phyloP scores from a whole-genome alignment of 176 grass and related monocot species.

The Luzula sylvatica region DNA sequence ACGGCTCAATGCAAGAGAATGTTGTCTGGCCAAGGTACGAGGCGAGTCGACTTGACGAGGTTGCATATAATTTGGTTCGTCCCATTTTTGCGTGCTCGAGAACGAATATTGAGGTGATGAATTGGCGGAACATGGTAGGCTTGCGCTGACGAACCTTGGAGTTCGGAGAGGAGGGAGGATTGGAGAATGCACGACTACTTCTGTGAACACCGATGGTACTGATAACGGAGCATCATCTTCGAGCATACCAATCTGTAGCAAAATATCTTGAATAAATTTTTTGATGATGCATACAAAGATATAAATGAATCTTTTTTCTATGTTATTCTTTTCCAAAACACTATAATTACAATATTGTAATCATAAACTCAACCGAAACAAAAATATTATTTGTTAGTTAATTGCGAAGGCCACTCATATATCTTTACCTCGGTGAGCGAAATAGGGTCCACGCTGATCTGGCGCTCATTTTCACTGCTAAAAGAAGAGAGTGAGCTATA shows the following conservation, averaged over 20 bases:
- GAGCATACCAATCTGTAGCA: constrained; percentile 22
- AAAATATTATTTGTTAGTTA: no score
- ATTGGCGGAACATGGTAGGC: constrained; percentile 40
- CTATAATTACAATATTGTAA: no score
- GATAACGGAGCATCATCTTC: constrained; percentile 45
- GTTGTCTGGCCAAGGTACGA: constrained; percentile 37
- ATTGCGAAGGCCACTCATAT: no score
- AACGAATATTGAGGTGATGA: constrained; percentile 34
- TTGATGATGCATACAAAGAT: no score
- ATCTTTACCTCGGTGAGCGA: constrained; percentile 40
- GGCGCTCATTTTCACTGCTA: constrained; percentile 41
- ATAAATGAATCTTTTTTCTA: no score
- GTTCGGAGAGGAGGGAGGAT: constrained; percentile 30
- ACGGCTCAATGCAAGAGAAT: constrained; percentile 35
- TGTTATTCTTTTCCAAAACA: no score
- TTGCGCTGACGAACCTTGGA: constrained; percentile 56
- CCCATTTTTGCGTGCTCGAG: constrained; percentile 7
- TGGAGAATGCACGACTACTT: constrained; percentile 40
- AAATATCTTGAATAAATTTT: background rate
- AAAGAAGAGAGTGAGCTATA: constrained; percentile 23
- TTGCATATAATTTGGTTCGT: constrained; percentile 3
- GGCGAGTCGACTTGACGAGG: constrained; percentile 9
- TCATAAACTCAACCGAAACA: no score
- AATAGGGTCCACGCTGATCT: constrained; percentile 59
- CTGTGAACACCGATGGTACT: constrained; percentile 43